Conservation (phyloP, 2,329 filamentous ascomycete species). For the Arthrobotrys conoides region DNA sequence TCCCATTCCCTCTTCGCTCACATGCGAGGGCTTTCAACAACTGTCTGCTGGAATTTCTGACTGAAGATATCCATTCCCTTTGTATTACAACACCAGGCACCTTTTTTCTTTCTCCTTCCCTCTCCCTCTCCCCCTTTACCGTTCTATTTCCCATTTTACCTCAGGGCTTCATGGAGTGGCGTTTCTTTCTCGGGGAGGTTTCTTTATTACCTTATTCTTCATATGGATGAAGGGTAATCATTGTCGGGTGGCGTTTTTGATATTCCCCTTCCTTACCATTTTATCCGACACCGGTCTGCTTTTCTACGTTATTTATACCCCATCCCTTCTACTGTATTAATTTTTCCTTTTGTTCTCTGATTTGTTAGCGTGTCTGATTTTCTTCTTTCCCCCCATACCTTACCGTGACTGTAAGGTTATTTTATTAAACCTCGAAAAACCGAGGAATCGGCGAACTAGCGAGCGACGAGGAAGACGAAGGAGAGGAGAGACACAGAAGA, state of each 20-base stretch:
- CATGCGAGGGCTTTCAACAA: background rate
- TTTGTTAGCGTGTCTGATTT: background rate
- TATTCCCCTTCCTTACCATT: background rate
- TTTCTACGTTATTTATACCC: conserved; percentile 17
- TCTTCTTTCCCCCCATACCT: background rate
- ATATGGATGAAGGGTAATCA: conserved; percentile 13
- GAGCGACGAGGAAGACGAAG: background rate
- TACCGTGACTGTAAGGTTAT: background rate
- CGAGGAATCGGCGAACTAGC: background rate
- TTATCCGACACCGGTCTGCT: background rate
- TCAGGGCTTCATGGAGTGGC: conserved; percentile 40
- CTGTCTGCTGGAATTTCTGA: conserved; percentile 11
- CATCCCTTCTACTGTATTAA: background rate
- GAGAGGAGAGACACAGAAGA: background rate
- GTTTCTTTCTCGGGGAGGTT: conserved; percentile 35
- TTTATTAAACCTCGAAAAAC: background rate
- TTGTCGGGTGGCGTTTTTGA: conserved; percentile 36
- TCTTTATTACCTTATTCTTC: conserved; percentile 19
- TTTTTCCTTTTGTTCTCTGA: background rate
- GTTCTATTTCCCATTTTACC: background rate
- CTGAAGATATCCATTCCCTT: background rate
- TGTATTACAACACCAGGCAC: background rate
- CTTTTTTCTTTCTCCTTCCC: background rate
- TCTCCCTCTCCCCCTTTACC: background rate
- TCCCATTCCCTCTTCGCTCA: background rate